Evolutionary conservation across 129 eudicot genomes (phyloP), one percentile per base, ranked within the genome.

Genomic region (Flaveria robusta): DNA sequence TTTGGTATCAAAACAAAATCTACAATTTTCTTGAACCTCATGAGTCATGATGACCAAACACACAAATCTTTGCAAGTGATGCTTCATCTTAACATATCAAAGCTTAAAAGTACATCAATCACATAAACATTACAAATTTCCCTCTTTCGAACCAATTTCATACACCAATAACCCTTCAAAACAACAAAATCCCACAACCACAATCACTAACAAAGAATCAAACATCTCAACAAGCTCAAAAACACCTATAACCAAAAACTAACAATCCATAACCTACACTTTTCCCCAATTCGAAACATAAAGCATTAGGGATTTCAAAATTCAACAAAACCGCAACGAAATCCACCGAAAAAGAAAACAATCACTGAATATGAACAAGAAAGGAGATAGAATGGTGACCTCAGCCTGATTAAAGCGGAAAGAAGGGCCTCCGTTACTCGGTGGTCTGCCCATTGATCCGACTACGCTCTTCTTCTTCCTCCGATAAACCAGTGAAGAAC

Each of bases 391-490:
- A 56, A 26, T 29, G 9, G n/a, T 49, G 10, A 92, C 98, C 98
- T 93, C 98, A 12, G 76, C 73, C 43, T 73, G 82, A 71, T 81
- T 88, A 70, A 93, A 93, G 50, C 98, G 98, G 81, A 90, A 93
- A 6, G 97, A 81, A 37, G 98, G 98, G 72, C 84, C 89, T 37
- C 98, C 98, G 52, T 90, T 90, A 79, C 97, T 90, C n/a, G 98
- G 97, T 43, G 92, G 98, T 68, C 98, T 86, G 18, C 98, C 98
- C 98, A 93, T 93, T 54, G 62, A 56, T 43, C 56, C 77, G 50
- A n/a, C 58, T 78, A 78, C 31, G 77, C 54, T 78, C 67, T n/a
- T 45, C 43, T 68, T 19, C 51, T 11, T 43, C 46, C 19, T 27
- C 39, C 22, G 66, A 46, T 22, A 45, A 70, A 45, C n/a, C 71